Percentiles rank a stretch among this genome's conserved stretches.
phyloP scores from a whole-genome alignment of 2,329 filamentous ascomycete species.

The Zarea fungicola region DNA sequence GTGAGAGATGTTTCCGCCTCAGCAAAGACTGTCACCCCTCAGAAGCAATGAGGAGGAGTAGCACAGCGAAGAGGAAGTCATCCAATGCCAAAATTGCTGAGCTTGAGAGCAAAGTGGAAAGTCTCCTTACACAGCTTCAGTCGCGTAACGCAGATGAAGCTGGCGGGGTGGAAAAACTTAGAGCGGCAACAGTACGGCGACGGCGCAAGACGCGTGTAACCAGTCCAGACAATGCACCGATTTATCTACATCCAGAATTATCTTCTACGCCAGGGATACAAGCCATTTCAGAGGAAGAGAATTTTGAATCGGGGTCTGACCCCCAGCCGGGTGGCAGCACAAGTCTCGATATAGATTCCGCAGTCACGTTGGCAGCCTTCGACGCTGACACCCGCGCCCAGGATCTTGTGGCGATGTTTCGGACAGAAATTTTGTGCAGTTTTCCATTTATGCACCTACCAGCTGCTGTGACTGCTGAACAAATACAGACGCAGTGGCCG shows the following conservation, averaged over 20 bases:
- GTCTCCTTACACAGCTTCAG: neutral
- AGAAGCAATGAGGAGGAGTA: neutral
- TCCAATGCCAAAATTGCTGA: neutral
- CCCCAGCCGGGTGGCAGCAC: too few relatives aligned
- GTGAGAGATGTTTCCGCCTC: slow-evolving; percentile 3
- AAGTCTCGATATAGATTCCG: too few relatives aligned
- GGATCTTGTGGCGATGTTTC: neutral
- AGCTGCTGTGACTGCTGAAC: neutral
- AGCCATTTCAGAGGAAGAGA: too few relatives aligned
- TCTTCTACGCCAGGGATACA: too few relatives aligned
- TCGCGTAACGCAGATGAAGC: neutral
- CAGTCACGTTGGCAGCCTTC: too few relatives aligned
- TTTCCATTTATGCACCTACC: slow-evolving; percentile 2
- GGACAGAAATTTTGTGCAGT: neutral
- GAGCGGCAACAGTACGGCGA: too few relatives aligned
- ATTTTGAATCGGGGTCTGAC: too few relatives aligned
- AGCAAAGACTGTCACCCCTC: neutral
- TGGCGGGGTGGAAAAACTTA: neutral
- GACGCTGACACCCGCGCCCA: neutral
- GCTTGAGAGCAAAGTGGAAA: slow-evolving; percentile 3
- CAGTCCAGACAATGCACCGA: too few relatives aligned
- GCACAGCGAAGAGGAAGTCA: neutral
- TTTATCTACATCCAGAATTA: too few relatives aligned
- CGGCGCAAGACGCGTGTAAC: too few relatives aligned
- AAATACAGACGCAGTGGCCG: neutral